Conservation (phyloP, 208 protist genomes). For the Borovskyia barvae region DNA sequence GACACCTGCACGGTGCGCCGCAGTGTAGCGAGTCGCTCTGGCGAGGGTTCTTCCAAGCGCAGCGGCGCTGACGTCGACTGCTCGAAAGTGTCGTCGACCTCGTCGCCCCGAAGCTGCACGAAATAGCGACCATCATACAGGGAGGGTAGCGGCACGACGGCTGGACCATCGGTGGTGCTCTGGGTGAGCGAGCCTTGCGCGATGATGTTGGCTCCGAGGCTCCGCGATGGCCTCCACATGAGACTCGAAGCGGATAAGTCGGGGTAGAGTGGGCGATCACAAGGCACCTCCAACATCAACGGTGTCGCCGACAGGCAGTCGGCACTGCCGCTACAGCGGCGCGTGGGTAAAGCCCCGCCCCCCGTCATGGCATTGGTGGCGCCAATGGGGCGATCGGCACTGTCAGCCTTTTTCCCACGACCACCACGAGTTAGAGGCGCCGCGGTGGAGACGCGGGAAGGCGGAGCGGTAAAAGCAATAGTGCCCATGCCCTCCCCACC, state of each 20-base stretch:
- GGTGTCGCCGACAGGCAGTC: too few species aligned
- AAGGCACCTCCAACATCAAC: constrained; percentile 12
- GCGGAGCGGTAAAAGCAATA: too few species aligned
- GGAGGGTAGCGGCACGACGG: background rate
- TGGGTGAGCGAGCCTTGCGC: background rate
- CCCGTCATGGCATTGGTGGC: too few species aligned
- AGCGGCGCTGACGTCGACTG: background rate
- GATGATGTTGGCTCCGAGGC: too few species aligned
- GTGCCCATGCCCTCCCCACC: background rate
- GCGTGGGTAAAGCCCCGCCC: too few species aligned
- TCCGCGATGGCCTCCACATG: background rate
- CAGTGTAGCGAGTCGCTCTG: constrained; percentile 14
- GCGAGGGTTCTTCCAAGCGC: background rate
- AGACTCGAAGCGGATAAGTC: background rate
- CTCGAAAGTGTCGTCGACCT: background rate
- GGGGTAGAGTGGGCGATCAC: constrained; percentile 16
- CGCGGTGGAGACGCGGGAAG: too few species aligned
- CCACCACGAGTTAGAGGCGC: too few species aligned
- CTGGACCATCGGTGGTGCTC: background rate
- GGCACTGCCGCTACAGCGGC: too few species aligned
- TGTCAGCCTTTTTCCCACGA: too few species aligned
- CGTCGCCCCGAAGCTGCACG: constrained; percentile 2
- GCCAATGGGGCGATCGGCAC: too few species aligned
- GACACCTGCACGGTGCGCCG: constrained; percentile 18
- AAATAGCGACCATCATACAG: constrained; percentile 22